These are phyloP conservation scores for Penicillium expansum DNA, from an alignment of 2,329 filamentous ascomycete species.

Conservation along the genomic window DNA sequence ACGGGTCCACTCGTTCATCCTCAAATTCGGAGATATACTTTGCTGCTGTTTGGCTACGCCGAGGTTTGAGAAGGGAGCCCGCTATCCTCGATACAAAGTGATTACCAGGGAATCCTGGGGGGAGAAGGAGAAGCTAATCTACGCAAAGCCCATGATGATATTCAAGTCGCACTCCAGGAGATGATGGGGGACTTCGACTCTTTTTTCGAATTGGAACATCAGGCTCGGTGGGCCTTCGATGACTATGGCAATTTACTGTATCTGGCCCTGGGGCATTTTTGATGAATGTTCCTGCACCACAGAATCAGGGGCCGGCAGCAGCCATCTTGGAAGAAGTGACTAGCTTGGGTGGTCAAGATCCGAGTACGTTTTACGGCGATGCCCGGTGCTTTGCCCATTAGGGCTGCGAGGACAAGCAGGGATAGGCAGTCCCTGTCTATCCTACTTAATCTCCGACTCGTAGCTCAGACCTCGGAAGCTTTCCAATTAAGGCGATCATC, in stretches of 20 bases:
- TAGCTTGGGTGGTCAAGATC: background rate
- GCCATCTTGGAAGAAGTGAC: background rate
- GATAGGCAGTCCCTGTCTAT: background rate
- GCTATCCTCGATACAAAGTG: background rate
- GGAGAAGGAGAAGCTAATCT: background rate
- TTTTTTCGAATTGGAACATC: background rate
- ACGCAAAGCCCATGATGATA: background rate
- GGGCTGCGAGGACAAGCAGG: background rate
- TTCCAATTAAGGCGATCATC: background rate
- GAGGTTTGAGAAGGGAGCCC: background rate
- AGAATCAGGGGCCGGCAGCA: background rate
- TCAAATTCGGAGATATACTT: background rate
- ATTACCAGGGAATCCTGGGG: background rate
- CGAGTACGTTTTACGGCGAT: background rate
- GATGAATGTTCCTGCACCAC: background rate
- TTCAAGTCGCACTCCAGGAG: background rate
- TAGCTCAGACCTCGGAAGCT: background rate
- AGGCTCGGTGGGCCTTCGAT: background rate
- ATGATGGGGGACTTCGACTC: background rate
- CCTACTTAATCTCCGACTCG: background rate
- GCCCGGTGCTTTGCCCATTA: background rate
- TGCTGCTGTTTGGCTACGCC: background rate
- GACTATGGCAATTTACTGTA: background rate
- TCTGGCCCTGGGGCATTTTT: background rate
- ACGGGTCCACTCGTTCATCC: background rate